These are phyloP conservation scores for Chlorencoelia australis DNA, from an alignment of 2,329 filamentous ascomycete genomes.

Conservation along the genomic window DNA sequence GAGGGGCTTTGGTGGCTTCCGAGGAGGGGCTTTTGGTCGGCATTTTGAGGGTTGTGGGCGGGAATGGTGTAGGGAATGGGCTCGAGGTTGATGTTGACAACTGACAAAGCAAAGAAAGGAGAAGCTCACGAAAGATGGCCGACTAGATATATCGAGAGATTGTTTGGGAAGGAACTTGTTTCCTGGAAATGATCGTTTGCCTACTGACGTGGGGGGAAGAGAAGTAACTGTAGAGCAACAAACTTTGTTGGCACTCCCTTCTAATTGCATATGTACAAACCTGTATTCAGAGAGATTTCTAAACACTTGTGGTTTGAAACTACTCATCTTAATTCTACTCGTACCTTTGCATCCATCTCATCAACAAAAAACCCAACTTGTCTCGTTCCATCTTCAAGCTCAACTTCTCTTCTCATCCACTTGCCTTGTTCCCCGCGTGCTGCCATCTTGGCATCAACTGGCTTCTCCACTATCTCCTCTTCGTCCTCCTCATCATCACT, in stretches of 20 bases:
- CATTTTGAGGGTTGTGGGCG: not conserved
- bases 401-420: constrained; percentile 70
- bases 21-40: not conserved
- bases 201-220: too few species aligned
- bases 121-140: constrained; percentile 1
- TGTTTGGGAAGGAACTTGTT: too few species aligned
- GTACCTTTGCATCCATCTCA: constrained; percentile 56
- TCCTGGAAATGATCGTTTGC: too few species aligned
- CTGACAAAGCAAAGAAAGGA: not conserved
- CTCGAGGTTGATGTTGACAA: not conserved
- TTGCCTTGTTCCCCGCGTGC: constrained; percentile 34
- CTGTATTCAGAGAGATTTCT: too few species aligned
- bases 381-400: constrained; percentile 69
- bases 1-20: constrained; percentile 8
- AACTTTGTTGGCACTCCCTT: too few species aligned
- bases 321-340: constrained; percentile 44
- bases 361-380: constrained; percentile 79
- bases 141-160: too few species aligned
- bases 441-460: constrained; percentile 4
- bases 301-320: not conserved
- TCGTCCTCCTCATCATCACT: constrained; percentile 41
- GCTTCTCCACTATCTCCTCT: constrained; percentile 16
- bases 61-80: not conserved
- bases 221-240: too few species aligned
- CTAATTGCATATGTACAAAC: too few species aligned